Base-by-base conservation (phyloP, 768 basidiomycete genomes). In the Podaxis mareebaensis region DNA sequence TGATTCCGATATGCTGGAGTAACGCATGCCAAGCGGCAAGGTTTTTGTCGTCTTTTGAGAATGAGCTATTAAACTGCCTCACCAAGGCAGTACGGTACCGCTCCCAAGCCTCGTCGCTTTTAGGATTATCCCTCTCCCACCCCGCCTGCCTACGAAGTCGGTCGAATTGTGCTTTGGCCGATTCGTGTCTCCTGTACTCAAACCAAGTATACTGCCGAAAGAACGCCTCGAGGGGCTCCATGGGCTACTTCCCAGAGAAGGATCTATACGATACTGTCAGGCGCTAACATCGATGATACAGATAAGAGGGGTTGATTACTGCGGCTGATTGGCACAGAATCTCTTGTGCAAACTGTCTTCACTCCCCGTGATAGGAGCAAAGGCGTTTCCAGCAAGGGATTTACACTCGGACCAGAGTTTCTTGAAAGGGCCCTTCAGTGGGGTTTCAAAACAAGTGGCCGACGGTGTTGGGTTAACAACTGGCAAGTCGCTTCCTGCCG, bases 1-100 rank as follows among this genome's bases (percentile, higher is more conserved):
- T 30, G 5, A 64, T 42, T 4, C 56, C 49, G 1, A 64, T 48
- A 33, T 53, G 55, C 6, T 2, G 8, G 15, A 57, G 57, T 7
- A 64, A 12, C 2, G 22, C 13, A n/a, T 64, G 57, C 63, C 63
- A 64, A 12, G 63, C 49, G n/a, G 24, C 4, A n/a, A 64, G 63
- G 11, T 59, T 13, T 33, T 58, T 24, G 0, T 64, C 63, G n/a
- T 59, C 63, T 17, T 2, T 26, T 1, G 44, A 26, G 26, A 48
- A 59, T 11, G 58, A 44, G 39, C 22, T 36, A 53, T 76, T 78
- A 70, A 81, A 81, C 28, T 74, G 70, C 40, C 59, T 3, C 0
- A 73, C 73, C 24, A 81, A 46, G 0, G 75, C 79, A 53, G 68
- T 64, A 22, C 73, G 63, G 60, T 76, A 77, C 0, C 15, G 30